Conservation (phyloP, 2,329 filamentous ascomycete genomes). For the Exophiala viscosa region DNA sequence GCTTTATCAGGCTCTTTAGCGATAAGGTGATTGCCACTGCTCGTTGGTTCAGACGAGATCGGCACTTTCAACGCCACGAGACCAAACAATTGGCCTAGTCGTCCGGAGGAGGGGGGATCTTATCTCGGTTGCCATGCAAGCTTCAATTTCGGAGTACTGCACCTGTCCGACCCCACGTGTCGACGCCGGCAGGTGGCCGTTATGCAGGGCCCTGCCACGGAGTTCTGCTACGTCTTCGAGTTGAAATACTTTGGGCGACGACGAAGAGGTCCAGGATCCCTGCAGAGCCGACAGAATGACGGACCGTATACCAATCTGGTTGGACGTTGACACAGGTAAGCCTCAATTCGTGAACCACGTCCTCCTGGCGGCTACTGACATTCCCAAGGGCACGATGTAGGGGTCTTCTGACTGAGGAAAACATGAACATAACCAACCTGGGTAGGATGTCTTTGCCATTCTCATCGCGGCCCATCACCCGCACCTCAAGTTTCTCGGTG, state of each 20-base stretch:
- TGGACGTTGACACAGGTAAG: constrained; percentile 63
- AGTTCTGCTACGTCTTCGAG: too few relatives aligned
- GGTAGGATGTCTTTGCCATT: constrained; percentile 86
- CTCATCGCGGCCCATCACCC: constrained; percentile 80
- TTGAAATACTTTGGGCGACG: too few relatives aligned
- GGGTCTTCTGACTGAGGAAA: neutral
- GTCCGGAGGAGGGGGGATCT: neutral
- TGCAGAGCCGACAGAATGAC: constrained; percentile 3
- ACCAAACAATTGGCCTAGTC: neutral
- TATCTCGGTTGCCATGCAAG: neutral
- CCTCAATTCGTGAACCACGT: neutral
- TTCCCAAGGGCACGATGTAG: constrained; percentile 43
- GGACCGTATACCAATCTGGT: constrained; percentile 51
- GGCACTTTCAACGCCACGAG: neutral
- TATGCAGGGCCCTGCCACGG: too few relatives aligned
- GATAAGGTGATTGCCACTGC: neutral
- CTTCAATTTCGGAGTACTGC: neutral
- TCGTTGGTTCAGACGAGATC: neutral
- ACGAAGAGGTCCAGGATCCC: neutral
- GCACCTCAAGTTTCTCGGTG: constrained; percentile 69
- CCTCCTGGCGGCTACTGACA: neutral
- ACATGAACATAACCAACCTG: constrained; percentile 6
- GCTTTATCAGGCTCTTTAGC: neutral
- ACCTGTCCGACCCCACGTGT: constrained; percentile 1
- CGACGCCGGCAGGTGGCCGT: neutral